These are phyloP conservation scores for Sarcodon aspratus DNA, from an alignment of 768 basidiomycete species.

Conservation along the genomic window DNA sequence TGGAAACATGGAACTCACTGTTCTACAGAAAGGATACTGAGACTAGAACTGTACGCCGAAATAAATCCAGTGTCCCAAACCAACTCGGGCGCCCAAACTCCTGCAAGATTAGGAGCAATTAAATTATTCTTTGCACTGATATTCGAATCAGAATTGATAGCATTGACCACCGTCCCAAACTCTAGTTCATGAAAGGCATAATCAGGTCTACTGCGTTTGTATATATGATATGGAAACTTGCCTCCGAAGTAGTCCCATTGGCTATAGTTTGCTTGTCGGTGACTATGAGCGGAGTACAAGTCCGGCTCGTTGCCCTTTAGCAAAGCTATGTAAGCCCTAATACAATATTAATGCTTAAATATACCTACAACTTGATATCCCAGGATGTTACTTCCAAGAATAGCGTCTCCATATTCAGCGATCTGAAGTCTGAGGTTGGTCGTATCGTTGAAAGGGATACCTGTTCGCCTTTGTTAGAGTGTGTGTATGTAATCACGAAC, in stretches of 20 bases:
- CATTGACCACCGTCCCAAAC: conserved; percentile 34
- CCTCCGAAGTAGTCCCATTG: conserved; percentile 30
- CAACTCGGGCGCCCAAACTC: conserved; percentile 41
- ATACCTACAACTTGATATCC: conserved; percentile 39
- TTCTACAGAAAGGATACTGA: conserved; percentile 42
- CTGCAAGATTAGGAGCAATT: conserved; percentile 54
- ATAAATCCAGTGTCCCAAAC: conserved; percentile 43
- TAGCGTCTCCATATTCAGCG: conserved; percentile 44
- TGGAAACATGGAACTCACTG: conserved; percentile 23
- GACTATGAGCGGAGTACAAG: conserved; percentile 40
- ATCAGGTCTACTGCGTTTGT: too few relatives aligned
- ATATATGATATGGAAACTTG: too few relatives aligned
- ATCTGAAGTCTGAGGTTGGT: conserved; percentile 39
- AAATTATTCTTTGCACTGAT: conserved; percentile 35
- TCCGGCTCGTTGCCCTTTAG: conserved; percentile 63
- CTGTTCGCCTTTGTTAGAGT: conserved; percentile 14
- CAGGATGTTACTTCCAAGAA: conserved; percentile 55
- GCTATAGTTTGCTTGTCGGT: conserved; percentile 21
- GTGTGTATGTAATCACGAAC: neutral
- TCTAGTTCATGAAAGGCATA: conserved; percentile 17
- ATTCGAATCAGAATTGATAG: conserved; percentile 26
- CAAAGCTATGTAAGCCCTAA: too few relatives aligned
- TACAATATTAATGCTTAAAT: too few relatives aligned
- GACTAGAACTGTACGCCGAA: conserved; percentile 25
- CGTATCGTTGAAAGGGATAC: conserved; percentile 59